Percentiles rank a stretch among this genome's conserved stretches.
phyloP scores from a whole-genome alignment of 345 rosid species.

The Clarkia xantiana region DNA sequence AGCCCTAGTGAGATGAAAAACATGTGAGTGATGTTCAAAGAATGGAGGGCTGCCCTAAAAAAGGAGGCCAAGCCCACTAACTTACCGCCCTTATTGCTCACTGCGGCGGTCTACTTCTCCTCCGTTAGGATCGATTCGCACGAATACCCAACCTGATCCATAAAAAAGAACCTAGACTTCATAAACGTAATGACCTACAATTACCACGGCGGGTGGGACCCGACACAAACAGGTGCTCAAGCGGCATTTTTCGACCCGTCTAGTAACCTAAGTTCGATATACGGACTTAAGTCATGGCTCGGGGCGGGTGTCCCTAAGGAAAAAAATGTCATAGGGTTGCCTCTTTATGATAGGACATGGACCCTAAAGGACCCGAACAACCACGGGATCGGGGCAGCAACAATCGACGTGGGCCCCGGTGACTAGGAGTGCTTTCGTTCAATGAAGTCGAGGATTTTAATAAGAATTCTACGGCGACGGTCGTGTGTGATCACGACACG shows the following conservation, averaged over 20 bases:
- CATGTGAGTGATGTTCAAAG: conserved; percentile 17
- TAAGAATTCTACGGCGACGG: conserved; percentile 15
- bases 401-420: conserved; percentile 20
- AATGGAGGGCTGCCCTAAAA: conserved; percentile 30
- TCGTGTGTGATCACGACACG: conserved; percentile 22
- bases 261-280: conserved; percentile 35
- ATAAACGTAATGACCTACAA: conserved; percentile 39
- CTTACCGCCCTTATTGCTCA: conserved; percentile 26
- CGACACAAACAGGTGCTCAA: conserved; percentile 26
- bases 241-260: conserved; percentile 32
- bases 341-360: conserved; percentile 42
- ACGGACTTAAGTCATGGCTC: conserved; percentile 39
- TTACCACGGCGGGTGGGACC: conserved; percentile 37
- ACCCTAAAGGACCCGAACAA: conserved; percentile 29
- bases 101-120: conserved; percentile 46
- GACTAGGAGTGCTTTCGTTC: conserved; percentile 11
- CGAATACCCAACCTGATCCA: conserved; percentile 18
- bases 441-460: conserved; percentile 20
- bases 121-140: conserved; percentile 8
- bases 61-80: conserved; percentile 21
- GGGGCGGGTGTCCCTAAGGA: conserved; percentile 16
- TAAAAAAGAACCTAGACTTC: conserved; percentile 30
- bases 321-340: conserved; percentile 39
- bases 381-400: conserved; percentile 28
- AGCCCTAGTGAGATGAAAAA: conserved; percentile 22